Base-by-base conservation (phyloP, 2,329 filamentous ascomycete species). In the Fusarium aywerte region DNA sequence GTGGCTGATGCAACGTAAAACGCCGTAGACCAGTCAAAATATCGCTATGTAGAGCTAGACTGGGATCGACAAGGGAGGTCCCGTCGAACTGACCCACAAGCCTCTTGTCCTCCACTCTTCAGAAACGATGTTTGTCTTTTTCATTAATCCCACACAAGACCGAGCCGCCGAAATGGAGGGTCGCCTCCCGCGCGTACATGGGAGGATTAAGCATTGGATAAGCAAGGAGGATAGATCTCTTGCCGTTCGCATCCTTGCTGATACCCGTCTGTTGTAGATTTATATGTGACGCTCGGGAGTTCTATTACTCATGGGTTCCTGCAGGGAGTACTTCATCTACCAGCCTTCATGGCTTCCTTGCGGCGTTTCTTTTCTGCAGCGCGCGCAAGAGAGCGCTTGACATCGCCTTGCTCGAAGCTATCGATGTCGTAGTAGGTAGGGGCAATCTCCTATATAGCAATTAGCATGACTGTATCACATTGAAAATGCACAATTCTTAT, bases 361-460 rank as follows among this genome's bases (percentile, higher is more conserved):
- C 89, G 82, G 68, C 83, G 83, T 74, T 88, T 83, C 81, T 86
- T 89, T 66, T 90, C 87, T 2, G 81, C 77, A 1, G 87, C 83
- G 21, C 85, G 80, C 65, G 83, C 80, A 31, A 91, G 80, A 4
- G 88, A 87, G 35, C 86, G 89, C 81, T 91, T 94, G 70, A 97
- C 89, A 62, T 97, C 94, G 52, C 93, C 92, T 77, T 97, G 93
- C 50, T 87, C 88, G 79, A 98, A 97, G 0, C 86, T 85, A 2
- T 89, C 85, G 12, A 97, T 79, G 74, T 99, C 93, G 79, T 97
- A 99, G 80, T 99, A 99, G 18, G 85, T 88, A 4, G 94, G 94
- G 6, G 96, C 93, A 68, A 98, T 97, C 79, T 99, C 96, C 91
- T 94, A 69, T 43, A 16, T 21, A 25, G 31, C 7, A 51, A 62